These are phyloP conservation scores for Cinnamomum micranthum DNA, from an alignment of 164 flowering plant species.

Conservation along the genomic window DNA sequence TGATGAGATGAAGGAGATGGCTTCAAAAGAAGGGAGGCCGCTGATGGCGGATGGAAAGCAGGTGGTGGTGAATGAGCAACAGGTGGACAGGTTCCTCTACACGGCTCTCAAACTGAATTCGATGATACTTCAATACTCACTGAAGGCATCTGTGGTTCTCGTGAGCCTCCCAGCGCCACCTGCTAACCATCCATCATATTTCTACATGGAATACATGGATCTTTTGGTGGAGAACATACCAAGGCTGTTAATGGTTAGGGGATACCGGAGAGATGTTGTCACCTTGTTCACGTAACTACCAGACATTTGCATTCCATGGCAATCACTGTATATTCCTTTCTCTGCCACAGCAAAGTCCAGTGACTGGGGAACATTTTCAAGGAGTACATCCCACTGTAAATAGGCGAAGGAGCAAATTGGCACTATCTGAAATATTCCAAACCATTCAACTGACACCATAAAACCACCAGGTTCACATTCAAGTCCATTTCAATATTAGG, in stretches of 20 bases:
- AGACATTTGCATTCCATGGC: neutral
- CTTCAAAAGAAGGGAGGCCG: constrained; percentile 42
- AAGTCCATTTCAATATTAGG: neutral
- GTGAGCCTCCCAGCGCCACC: constrained; percentile 97
- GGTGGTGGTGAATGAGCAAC: constrained; percentile 73
- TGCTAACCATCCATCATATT: constrained; percentile 71
- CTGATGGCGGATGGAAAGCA: constrained; percentile 73
- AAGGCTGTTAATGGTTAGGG: constrained; percentile 87
- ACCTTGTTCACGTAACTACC: constrained; percentile 77
- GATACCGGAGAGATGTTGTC: constrained; percentile 87
- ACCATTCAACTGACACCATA: neutral
- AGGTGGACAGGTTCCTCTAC: constrained; percentile 88
- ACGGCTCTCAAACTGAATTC: constrained; percentile 85
- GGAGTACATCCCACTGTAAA: neutral
- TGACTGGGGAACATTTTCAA: neutral
- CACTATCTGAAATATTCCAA: neutral
- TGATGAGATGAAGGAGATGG: constrained; percentile 51
- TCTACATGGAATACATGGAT: constrained; percentile 99
- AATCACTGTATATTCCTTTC: neutral
- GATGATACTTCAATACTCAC: constrained; percentile 73
- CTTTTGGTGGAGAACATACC: constrained; percentile 85
- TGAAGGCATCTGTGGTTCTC: constrained; percentile 96
- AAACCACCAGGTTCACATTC: neutral
- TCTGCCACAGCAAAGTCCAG: neutral
- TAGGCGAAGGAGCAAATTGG: neutral